Conservation (phyloP, 2,329 filamentous ascomycete genomes). For the Calycina herbarum region DNA sequence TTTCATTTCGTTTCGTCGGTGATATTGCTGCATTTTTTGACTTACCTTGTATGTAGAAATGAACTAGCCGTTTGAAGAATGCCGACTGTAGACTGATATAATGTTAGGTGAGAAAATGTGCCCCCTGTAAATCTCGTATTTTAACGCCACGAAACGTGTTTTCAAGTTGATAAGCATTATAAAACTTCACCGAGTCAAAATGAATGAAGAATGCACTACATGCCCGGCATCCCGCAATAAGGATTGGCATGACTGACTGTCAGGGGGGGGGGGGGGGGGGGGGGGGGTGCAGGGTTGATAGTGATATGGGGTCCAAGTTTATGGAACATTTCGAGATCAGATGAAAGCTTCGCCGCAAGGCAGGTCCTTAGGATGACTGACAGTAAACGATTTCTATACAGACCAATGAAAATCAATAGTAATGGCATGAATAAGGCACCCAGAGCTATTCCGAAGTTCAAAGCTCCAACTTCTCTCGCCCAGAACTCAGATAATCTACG, state of each 20-base stretch:
- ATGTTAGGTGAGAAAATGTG: background rate
- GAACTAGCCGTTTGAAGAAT: background rate
- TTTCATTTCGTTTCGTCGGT: background rate
- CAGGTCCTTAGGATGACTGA: background rate
- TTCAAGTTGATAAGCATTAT: background rate
- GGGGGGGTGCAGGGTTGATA: no score
- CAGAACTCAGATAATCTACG: background rate
- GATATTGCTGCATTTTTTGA: no score
- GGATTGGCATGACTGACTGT: background rate
- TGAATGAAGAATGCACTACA: background rate
- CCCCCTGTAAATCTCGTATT: background rate
- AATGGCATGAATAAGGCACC: background rate
- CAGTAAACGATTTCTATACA: background rate
- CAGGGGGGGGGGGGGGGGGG: background rate
- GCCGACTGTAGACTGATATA: background rate
- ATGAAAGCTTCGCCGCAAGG: background rate
- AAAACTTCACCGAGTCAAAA: background rate
- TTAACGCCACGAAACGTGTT: background rate
- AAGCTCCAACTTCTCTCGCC: background rate
- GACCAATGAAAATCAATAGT: no score
- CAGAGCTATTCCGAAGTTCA: background rate
- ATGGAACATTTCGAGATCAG: background rate
- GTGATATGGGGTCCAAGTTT: background rate
- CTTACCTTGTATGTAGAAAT: background rate
- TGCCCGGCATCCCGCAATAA: background rate